Percentiles rank a stretch among this genome's conserved stretches.
phyloP scores from a whole-genome alignment of 345 rosid genomes.

The Citrus unshiu region DNA sequence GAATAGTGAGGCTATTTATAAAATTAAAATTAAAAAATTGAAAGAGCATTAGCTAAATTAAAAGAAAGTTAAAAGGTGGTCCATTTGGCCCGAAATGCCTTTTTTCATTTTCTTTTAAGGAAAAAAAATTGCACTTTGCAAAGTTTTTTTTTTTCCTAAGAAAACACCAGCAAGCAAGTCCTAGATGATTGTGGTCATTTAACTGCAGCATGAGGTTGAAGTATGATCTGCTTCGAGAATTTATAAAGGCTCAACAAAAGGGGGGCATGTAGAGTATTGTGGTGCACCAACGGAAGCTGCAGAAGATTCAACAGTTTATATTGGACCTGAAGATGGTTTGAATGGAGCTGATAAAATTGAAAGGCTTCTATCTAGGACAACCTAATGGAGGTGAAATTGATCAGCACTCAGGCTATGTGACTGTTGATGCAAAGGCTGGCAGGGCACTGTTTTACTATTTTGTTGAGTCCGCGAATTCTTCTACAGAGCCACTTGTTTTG shows the following conservation, averaged over 20 bases:
- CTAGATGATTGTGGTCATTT: too few species aligned
- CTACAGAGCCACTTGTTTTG: slow-evolving; percentile 28
- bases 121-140: too few species aligned
- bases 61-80: too few species aligned
- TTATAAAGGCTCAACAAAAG: neutral
- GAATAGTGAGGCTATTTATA: too few species aligned
- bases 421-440: slow-evolving; percentile 24
- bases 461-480: slow-evolving; percentile 16
- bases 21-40: too few species aligned
- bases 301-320: neutral
- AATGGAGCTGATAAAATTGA: slow-evolving; percentile 27
- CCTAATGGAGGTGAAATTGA: slow-evolving; percentile 17
- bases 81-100: too few species aligned
- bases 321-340: neutral
- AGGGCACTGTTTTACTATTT: slow-evolving; percentile 35
- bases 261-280: neutral
- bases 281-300: neutral
- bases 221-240: slow-evolving; percentile 5
- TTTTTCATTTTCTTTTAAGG: too few species aligned
- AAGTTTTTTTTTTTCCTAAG: too few species aligned
- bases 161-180: too few species aligned
- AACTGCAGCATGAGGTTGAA: too few species aligned
- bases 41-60: too few species aligned
- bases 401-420: slow-evolving; percentile 32
- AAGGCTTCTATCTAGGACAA: slow-evolving; percentile 31